Conservation (phyloP, 2,329 filamentous ascomycete species). For the Plenodomus lindquistii region DNA sequence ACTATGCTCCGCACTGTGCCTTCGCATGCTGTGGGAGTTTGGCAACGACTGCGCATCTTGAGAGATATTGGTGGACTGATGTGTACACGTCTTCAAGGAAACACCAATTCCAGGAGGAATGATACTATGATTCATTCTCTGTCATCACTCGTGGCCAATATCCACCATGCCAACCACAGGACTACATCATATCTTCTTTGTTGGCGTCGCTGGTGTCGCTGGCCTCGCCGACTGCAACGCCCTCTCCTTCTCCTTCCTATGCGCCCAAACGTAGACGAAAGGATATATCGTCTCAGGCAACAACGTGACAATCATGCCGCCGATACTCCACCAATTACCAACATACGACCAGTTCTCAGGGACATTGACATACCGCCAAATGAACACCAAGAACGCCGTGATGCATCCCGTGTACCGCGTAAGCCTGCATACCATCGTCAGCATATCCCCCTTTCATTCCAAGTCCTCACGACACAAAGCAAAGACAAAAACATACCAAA, state of each 20-base stretch:
- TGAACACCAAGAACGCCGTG: constrained; percentile 45
- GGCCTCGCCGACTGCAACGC: background rate
- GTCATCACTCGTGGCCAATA: background rate
- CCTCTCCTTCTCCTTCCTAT: constrained; percentile 23
- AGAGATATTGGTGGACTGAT: no score
- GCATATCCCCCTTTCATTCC: background rate
- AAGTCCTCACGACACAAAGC: background rate
- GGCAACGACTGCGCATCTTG: no score
- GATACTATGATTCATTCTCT: background rate
- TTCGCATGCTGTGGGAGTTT: no score
- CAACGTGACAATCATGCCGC: constrained; percentile 42
- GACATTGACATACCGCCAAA: constrained; percentile 46
- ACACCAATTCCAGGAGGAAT: no score
- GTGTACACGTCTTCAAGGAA: no score
- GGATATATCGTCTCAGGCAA: constrained; percentile 47
- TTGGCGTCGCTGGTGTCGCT: background rate
- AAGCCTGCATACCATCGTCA: constrained; percentile 28
- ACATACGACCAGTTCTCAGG: constrained; percentile 48
- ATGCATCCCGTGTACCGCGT: constrained; percentile 46
- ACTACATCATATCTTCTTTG: background rate
- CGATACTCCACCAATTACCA: constrained; percentile 37
- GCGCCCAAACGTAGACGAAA: constrained; percentile 44
- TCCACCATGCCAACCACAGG: background rate
- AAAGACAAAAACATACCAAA: constrained; percentile 36
- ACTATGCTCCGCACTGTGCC: no score